Conservation (phyloP, 2,329 filamentous ascomycete genomes). For the Aspergillus candidus region DNA sequence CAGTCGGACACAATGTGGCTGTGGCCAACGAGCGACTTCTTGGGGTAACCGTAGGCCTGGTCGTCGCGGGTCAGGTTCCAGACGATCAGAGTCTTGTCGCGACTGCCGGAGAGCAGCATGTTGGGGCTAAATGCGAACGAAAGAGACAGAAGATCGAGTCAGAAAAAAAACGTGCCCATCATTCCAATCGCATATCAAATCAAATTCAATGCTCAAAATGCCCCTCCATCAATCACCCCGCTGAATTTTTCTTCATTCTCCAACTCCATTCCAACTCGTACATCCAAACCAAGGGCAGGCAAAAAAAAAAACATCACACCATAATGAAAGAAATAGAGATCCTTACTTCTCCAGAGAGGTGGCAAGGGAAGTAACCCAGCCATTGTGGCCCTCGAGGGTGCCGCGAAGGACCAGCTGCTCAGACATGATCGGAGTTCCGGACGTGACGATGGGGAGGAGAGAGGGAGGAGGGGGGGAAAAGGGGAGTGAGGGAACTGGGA, state of each 20-base stretch:
- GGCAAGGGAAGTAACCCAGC: slow-evolving; percentile 98
- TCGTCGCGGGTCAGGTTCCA: slow-evolving; percentile 99
- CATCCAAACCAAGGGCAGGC: slow-evolving; percentile 10
- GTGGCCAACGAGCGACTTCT: slow-evolving; percentile 97
- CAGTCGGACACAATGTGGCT: slow-evolving; percentile 99
- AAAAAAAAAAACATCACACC: not conserved
- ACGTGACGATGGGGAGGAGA: slow-evolving; percentile 31
- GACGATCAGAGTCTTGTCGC: slow-evolving; percentile 99
- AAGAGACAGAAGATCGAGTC: slow-evolving; percentile 23
- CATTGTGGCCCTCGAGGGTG: slow-evolving; percentile 97
- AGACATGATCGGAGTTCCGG: slow-evolving; percentile 58
- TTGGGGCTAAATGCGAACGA: slow-evolving; percentile 64
- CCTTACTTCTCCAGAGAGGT: slow-evolving; percentile 98
- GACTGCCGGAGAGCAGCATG: slow-evolving; percentile 96
- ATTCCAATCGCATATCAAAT: slow-evolving; percentile 18
- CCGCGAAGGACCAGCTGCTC: slow-evolving; percentile 94
- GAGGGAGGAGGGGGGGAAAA: slow-evolving; percentile 32
- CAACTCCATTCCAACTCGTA: slow-evolving; percentile 7
- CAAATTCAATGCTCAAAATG: slow-evolving; percentile 9
- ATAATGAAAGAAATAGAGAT: slow-evolving; percentile 3
- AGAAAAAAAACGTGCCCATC: slow-evolving; percentile 20
- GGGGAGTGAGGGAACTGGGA: slow-evolving; percentile 32
- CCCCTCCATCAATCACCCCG: slow-evolving; percentile 2
- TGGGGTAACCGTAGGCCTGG: slow-evolving; percentile 96
- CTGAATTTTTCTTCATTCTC: slow-evolving; percentile 3